These are phyloP conservation scores for Fusarium marasasianum DNA, from an alignment of 2,329 filamentous ascomycete species.

Conservation along the genomic window DNA sequence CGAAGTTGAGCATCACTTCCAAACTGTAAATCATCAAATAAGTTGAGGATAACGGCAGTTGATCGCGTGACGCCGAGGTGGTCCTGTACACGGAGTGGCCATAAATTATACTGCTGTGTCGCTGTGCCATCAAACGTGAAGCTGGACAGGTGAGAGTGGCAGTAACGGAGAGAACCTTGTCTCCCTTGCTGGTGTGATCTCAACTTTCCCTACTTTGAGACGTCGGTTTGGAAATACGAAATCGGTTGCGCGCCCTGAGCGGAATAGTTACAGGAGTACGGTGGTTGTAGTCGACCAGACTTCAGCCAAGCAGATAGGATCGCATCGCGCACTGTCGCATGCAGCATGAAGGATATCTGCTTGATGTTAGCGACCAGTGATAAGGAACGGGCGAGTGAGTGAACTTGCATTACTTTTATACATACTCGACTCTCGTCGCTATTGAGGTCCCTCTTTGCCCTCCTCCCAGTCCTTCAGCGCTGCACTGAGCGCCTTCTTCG, in stretches of 20 bases:
- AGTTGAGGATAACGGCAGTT: too few relatives aligned
- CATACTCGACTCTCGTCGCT: not conserved
- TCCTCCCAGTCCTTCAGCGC: slow-evolving; percentile 37
- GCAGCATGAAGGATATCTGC: not conserved
- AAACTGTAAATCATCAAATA: not conserved
- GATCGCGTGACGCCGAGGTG: not conserved
- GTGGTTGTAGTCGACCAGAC: not conserved
- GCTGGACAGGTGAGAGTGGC: not conserved
- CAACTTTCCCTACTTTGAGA: rapidly evolving
- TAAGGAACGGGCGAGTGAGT: not conserved
- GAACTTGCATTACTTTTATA: not conserved
- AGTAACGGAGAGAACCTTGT: not conserved
- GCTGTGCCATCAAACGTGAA: not conserved
- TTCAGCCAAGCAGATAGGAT: not conserved
- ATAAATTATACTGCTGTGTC: not conserved
- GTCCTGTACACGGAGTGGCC: not conserved
- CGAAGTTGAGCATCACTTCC: not conserved
- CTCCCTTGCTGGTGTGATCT: too few relatives aligned
- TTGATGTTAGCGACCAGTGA: not conserved
- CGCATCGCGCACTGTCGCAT: not conserved
- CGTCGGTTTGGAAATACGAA: not conserved
- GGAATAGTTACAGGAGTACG: not conserved
- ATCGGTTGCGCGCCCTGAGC: not conserved
- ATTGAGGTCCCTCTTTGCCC: slow-evolving; percentile 2
- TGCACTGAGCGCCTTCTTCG: slow-evolving; percentile 55